These are phyloP conservation scores for Cyanidioschyzon merolae DNA, from an alignment of 23 red algal genomes.

Conservation along the genomic window DNA sequence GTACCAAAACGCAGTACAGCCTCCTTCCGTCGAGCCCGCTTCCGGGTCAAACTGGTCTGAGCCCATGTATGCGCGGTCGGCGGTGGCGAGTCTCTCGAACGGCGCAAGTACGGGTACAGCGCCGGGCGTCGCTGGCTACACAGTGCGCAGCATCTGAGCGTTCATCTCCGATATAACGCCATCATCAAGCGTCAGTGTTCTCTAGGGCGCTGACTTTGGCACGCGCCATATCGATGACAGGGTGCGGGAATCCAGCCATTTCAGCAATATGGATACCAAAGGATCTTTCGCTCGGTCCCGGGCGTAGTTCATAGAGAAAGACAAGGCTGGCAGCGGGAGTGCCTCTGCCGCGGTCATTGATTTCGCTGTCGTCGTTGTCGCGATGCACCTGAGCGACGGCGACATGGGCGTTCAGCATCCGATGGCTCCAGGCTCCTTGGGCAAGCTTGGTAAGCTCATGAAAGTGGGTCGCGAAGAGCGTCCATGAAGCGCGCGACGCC, in stretches of 20 bases:
- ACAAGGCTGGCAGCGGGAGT: too few species aligned
- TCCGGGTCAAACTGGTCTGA: too few species aligned
- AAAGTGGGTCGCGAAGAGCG: constrained; percentile 94
- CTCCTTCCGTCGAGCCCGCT: too few species aligned
- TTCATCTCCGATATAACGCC: too few species aligned
- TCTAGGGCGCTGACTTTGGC: constrained; percentile 66
- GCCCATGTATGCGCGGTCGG: too few species aligned
- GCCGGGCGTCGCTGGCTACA: too few species aligned
- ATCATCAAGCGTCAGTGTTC: neutral
- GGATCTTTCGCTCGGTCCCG: constrained; percentile 66
- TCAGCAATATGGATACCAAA: constrained; percentile 94
- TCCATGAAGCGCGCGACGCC: constrained; percentile 23
- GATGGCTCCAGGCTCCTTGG: constrained; percentile 7
- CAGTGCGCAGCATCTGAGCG: too few species aligned
- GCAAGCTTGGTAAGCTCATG: constrained; percentile 71
- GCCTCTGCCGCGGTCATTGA: neutral
- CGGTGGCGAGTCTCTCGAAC: too few species aligned
- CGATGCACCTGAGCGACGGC: constrained; percentile 23
- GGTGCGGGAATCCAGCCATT: constrained; percentile 73
- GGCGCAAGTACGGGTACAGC: too few species aligned
- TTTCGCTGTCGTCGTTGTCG: constrained; percentile 21
- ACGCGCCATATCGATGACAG: constrained; percentile 46
- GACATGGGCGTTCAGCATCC: constrained; percentile 72
- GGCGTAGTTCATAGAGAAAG: constrained; percentile 80
- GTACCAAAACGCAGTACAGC: too few species aligned